Evolutionary conservation across 2,329 filamentous ascomycete genomes (phyloP), one percentile per base, ranked within the genome.

Genomic region (Eurotiales sp.): DNA sequence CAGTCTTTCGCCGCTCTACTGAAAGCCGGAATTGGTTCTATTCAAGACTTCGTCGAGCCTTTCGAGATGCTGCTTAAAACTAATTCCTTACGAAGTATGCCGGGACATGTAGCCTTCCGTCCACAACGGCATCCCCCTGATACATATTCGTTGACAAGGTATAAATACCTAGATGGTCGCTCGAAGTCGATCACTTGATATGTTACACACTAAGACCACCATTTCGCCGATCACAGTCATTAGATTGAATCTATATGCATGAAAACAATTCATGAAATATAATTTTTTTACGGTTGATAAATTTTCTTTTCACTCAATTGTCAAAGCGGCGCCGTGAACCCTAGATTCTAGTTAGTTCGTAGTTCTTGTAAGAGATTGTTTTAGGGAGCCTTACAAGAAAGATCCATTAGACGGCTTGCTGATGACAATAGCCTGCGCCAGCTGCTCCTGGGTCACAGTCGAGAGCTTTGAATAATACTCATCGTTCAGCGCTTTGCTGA

Each of bases 351-450:
- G 29, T 34, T 37, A 36, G 42, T 54, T 14, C 50, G 51, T 14
- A 27, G 36, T 17, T 27, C 27, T n/a, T 25, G 14, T 39, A 12
- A 30, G 15, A 29, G 19, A 21, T 19, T 11, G 2, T 12, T 23
- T 8, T 12, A 46, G 10, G 40, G 11, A 3, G 8, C 63, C 67
- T 53, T 70, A 73, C 70, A 72, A 53, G 55, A 72, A 72, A 2
- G 70, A 70, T 14, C 70, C 70, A 53, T 71, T 72, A 5, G 70
- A 72, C 0, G 93, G 93, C 69, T 88, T 86, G 64, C 88, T 95
- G 43, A 95, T 90, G 23, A 97, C 88, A 54, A 97, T 86, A 0
- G 91, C 91, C 46, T 84, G 83, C 51, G 82, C 79, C 63, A 86
- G 76, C 72, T 90, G 88, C 72, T 93, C 88, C 19, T 82, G 79